Evolutionary conservation across 129 eudicot genomes (phyloP).

Genomic region (Flaveria brownii): DNA sequence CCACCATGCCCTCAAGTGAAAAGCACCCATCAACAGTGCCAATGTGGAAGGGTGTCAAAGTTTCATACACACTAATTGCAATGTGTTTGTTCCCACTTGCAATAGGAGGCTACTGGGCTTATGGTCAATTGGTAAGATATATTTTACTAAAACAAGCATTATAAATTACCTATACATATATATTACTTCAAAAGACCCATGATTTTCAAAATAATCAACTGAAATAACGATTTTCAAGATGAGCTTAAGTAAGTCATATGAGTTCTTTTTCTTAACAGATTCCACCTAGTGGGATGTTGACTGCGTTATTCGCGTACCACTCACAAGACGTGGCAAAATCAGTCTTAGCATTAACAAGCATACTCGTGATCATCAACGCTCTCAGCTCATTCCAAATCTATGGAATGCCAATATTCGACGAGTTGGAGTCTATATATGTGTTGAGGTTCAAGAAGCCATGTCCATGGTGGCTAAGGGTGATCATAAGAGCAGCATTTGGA

Average conservation of each 20-base stretch:
- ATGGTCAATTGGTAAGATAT: constrained; percentile 46
- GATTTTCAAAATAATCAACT: no score
- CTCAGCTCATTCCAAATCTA: constrained; percentile 60
- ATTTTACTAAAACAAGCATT: neutral
- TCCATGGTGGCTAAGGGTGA: constrained; percentile 53
- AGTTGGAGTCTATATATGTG: constrained; percentile 44
- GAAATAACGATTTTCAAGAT: neutral
- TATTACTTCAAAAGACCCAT: no score
- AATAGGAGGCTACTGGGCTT: constrained; percentile 70
- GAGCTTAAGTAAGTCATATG: neutral
- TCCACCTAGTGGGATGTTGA: constrained; percentile 49
- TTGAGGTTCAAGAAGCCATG: constrained; percentile 44
- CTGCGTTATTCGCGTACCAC: constrained; percentile 47
- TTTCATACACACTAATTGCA: constrained; percentile 51
- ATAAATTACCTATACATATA: neutral
- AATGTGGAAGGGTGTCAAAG: constrained; percentile 61
- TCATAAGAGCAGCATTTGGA: constrained; percentile 44
- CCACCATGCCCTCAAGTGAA: constrained; percentile 65
- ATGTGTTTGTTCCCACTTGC: constrained; percentile 64
- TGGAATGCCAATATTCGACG: constrained; percentile 55
- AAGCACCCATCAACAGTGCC: constrained; percentile 61
- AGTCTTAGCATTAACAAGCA: constrained; percentile 35
- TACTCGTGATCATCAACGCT: constrained; percentile 46
- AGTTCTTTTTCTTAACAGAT: constrained; percentile 28
- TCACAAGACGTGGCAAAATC: constrained; percentile 38